phyloP scores from a whole-genome alignment of 2,329 filamentous ascomycete species.

The Paramyrothecium sp. region DNA sequence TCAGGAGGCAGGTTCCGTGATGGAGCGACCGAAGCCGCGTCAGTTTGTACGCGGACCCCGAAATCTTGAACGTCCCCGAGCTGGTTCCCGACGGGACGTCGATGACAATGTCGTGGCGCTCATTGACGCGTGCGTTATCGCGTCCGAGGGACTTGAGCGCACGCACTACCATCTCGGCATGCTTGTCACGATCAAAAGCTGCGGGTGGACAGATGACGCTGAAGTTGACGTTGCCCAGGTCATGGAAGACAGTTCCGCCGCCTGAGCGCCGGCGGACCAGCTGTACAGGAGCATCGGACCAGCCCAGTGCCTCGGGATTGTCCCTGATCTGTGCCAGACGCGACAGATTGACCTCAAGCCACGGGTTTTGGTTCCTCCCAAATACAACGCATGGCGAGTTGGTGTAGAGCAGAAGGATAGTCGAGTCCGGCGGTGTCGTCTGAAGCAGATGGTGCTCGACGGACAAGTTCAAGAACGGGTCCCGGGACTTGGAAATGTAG shows the following conservation, averaged over 20 bases:
- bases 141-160: constrained; percentile 65
- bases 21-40: constrained; percentile 80
- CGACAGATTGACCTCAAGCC: constrained; percentile 81
- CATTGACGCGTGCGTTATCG: constrained; percentile 71
- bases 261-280: constrained; percentile 84
- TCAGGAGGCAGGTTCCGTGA: constrained; percentile 86
- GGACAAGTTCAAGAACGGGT: constrained; percentile 89
- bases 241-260: constrained; percentile 93
- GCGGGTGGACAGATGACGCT: constrained; percentile 80
- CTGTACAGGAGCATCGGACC: constrained; percentile 33
- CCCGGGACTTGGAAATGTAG: constrained; percentile 65
- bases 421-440: constrained; percentile 68
- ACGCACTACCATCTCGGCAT: constrained; percentile 91
- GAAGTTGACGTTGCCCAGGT: constrained; percentile 91
- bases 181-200: constrained; percentile 77
- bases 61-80: constrained; percentile 67
- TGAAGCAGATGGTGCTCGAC: constrained; percentile 89
- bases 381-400: constrained; percentile 88
- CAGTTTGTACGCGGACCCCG: constrained; percentile 93
- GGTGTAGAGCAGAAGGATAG: constrained; percentile 81
- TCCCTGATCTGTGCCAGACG: constrained; percentile 41
- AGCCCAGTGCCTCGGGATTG: constrained; percentile 16
- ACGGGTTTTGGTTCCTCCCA: constrained; percentile 96
- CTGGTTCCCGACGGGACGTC: constrained; percentile 32
- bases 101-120: constrained; percentile 89